Base-by-base conservation (phyloP, 2,329 filamentous ascomycete species). In the Didymosphaeria variabile region DNA sequence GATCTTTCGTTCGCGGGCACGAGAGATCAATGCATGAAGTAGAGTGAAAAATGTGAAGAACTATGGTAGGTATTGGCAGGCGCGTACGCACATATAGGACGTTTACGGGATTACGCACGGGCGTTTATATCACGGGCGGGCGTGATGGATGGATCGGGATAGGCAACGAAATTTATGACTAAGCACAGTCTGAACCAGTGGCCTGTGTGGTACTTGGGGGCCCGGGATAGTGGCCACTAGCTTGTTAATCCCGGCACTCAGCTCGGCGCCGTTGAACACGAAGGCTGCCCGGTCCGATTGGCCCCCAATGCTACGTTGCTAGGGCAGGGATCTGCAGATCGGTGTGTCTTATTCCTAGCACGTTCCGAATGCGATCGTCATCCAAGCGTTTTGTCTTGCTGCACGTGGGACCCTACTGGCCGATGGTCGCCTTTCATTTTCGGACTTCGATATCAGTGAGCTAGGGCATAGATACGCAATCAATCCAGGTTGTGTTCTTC, bases 221-320 rank as follows among this genome's bases (percentile, higher is more conserved):
- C n/a, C n/a, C n/a, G n/a, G n/a, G n/a, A n/a, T n/a, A n/a, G n/a
- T n/a, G n/a, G n/a, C n/a, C n/a, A n/a, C 31, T 34, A 34, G 31
- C 31, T n/a, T n/a, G n/a, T 34, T 34, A 34, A 34, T 34, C 10
- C 10, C 6, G 10, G 6, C 5, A 5, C 45, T 49, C 45, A 31
- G 45, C 45, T 26, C 45, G 8, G 45, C 45, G 45, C 45, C 45
- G 45, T 49, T 49, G 45, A 49, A 49, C 45, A 49, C 45, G 45
- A 26, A 49, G n/a, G n/a, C 26, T 13, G 10, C 19, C 45, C 38
- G 15, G 38, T 42, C 38, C 38, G 5, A 5, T 19, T 19, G 38
- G 38, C n/a, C 38, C 38, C 38, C 45, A 49, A 49, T 49, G 19
- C 45, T 49, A 49, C 38, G 17, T 42, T 42, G 38, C 38, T 9